These are phyloP conservation scores for Aspergillus diversus DNA, from an alignment of 495 filamentous ascomycete genomes.

Conservation along the genomic window DNA sequence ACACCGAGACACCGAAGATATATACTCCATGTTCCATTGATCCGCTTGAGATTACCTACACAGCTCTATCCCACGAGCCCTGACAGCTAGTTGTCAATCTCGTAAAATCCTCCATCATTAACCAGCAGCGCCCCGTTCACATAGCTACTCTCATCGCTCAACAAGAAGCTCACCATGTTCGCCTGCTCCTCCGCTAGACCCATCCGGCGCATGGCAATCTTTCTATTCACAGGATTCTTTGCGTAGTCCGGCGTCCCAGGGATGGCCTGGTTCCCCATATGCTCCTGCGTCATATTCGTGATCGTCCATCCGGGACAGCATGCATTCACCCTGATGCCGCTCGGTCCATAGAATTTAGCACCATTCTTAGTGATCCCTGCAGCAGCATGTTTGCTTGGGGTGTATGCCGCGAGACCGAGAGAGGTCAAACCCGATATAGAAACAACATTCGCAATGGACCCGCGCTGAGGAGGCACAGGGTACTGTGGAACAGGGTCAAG, in stretches of 20 bases:
- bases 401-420: background rate
- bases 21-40: too few relatives aligned
- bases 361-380: background rate
- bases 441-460: background rate
- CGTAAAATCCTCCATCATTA: background rate
- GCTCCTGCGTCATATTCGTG: background rate
- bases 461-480: background rate
- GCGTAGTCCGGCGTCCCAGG: background rate
- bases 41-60: too few relatives aligned
- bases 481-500: background rate
- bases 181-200: background rate
- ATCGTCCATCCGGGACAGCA: background rate
- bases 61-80: too few relatives aligned
- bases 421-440: background rate
- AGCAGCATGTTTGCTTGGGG: background rate
- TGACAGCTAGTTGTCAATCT: too few relatives aligned
- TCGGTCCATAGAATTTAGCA: background rate
- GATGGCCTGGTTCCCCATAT: background rate
- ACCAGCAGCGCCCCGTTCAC: background rate
- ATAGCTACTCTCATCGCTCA: background rate
- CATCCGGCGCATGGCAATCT: background rate
- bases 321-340: background rate
- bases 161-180: background rate
- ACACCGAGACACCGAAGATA: too few relatives aligned
- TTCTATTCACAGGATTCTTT: background rate